phyloP scores from a whole-genome alignment of 2,329 filamentous ascomycete genomes.

The Aureobasidium sp. region DNA sequence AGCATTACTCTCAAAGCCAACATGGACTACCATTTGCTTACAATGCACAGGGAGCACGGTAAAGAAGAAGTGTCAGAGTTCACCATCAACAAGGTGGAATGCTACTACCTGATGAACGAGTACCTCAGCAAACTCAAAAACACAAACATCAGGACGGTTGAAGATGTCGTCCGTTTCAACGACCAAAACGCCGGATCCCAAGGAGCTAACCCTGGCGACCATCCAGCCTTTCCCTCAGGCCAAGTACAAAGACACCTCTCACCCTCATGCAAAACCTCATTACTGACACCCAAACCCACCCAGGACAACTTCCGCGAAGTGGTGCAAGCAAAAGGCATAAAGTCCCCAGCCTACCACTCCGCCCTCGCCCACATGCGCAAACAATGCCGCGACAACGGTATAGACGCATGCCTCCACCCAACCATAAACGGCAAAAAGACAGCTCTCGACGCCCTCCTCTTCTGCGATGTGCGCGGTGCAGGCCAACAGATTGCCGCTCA shows the following conservation, averaged over 20 bases:
- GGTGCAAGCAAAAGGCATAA: constrained; percentile 16
- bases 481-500: constrained; percentile 28
- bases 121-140: constrained; percentile 18
- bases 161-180: constrained; percentile 19
- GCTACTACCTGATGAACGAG: constrained; percentile 19
- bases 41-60: constrained; percentile 14
- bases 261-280: not conserved
- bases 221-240: constrained; percentile 22
- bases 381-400: constrained; percentile 23
- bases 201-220: constrained; percentile 20
- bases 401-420: constrained; percentile 22
- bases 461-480: constrained; percentile 23
- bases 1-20: not conserved
- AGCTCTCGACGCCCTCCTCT: constrained; percentile 22
- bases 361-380: constrained; percentile 22
- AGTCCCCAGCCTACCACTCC: constrained; percentile 20
- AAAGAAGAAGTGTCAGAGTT: constrained; percentile 17
- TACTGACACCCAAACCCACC: not conserved
- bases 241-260: constrained; percentile 17
- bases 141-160: constrained; percentile 17
- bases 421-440: constrained; percentile 22
- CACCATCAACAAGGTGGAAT: constrained; percentile 20
- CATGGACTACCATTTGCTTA: not conserved
- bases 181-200: constrained; percentile 17
- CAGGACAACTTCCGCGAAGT: constrained; percentile 19